Evolutionary conservation across 352 stramenopile genomes (phyloP), one percentile per base, ranked within the genome.

Genomic region (Phytopythium chamaehyphon): DNA sequence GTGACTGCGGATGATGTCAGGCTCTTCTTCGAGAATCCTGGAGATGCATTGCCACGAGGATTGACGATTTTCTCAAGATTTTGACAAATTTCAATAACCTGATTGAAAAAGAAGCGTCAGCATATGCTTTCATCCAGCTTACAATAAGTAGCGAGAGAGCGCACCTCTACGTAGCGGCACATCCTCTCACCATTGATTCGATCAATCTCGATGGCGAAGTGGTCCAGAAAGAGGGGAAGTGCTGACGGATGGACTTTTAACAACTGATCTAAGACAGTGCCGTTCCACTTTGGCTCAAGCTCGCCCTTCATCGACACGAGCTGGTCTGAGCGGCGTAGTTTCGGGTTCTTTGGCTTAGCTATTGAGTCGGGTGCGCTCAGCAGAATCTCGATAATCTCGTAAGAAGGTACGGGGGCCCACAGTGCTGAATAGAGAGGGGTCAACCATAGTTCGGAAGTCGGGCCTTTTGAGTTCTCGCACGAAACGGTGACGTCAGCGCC

Each of bases 171-270:
- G 37, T 79, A 84, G 24, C 64, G 69, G 38, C 61, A 76, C 23
- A 77, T 57, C 48, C 64, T 74, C 9, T 75, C 64, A 10, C 73
- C 73, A 23, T 72, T 81, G n/a, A 77, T 72, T n/a, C 59, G 62
- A 35, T 71, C 72, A 6, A 76, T 73, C 55, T 73, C 62, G 6
- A 69, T 43, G 9, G 59, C 61, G 37, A 73, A 84, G 49, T 84
- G 69, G 36, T 84, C 62, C 38, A 84, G 47, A 26, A 79, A 74
- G 15, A 76, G 51, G 4, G 67, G 59, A 10, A 84, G 54, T 16
- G 68, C 56, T 21, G 61, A 62, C 1, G 61, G 56, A 24, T 81
- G 69, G 0, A 80, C 60, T 39, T 76, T 66, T 5, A 75, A 28
- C 31, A 84, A 38, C 31, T 71, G 66, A 16, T 73, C 53, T 38